Conservation (phyloP, 2,329 filamentous ascomycete species). For the Hysterium pulicare region DNA sequence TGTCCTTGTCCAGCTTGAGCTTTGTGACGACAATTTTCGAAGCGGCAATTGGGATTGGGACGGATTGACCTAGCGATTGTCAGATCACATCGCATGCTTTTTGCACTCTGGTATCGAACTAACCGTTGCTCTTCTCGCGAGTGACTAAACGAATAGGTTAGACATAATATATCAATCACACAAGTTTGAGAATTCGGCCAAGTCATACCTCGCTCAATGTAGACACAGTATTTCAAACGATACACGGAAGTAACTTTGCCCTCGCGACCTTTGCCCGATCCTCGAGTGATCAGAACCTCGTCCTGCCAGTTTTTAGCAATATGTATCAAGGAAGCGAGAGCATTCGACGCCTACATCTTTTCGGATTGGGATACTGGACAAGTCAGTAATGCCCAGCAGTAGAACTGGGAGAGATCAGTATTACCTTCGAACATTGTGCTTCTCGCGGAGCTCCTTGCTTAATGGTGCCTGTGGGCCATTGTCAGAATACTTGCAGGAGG, state of each 20-base stretch:
- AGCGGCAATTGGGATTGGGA: constrained; percentile 90
- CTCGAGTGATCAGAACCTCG: constrained; percentile 89
- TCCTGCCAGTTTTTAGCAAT: constrained; percentile 46
- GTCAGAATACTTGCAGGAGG: constrained; percentile 26
- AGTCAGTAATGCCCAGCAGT: constrained; percentile 6
- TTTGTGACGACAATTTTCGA: constrained; percentile 98
- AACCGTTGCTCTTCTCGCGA: constrained; percentile 88
- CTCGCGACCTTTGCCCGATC: constrained; percentile 94
- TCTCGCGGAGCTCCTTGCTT: constrained; percentile 86
- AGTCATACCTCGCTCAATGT: constrained; percentile 72
- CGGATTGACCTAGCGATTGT: constrained; percentile 69
- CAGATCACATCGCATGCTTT: background rate
- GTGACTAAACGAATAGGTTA: constrained; percentile 66
- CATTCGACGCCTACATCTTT: constrained; percentile 65
- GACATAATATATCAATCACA: too few relatives aligned
- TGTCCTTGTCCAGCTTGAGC: constrained; percentile 95
- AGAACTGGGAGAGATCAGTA: constrained; percentile 28
- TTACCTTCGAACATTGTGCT: constrained; percentile 97
- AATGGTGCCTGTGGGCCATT: constrained; percentile 31
- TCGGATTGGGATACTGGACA: constrained; percentile 75
- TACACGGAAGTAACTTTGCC: constrained; percentile 96
- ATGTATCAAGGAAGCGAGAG: constrained; percentile 3
- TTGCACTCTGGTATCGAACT: background rate
- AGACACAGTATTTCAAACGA: constrained; percentile 80
- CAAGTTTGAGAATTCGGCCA: too few relatives aligned